Evolutionary conservation across 169 alveolate species (phyloP).

Genomic region (Plasmodium cynomolgi): DNA sequence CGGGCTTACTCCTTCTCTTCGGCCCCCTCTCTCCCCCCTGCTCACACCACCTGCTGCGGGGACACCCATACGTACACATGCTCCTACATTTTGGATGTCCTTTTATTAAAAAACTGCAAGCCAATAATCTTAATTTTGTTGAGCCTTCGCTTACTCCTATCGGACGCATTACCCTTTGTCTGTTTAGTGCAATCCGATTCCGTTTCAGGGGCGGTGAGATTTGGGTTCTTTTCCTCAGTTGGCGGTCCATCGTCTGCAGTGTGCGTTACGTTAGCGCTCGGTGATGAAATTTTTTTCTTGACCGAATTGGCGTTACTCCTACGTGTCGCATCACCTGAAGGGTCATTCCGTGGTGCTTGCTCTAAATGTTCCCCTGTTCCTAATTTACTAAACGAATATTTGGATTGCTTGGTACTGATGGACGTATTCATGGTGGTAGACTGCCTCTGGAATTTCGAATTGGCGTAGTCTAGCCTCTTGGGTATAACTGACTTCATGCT

Average conservation of each 20-base stretch:
- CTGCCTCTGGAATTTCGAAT: constrained; percentile 10
- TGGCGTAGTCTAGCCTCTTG: constrained; percentile 1
- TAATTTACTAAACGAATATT: constrained; percentile 19
- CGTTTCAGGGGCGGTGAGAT: neutral
- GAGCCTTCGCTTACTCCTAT: constrained; percentile 13
- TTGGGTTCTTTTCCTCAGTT: neutral
- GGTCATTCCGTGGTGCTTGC: neutral
- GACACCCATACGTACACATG: neutral
- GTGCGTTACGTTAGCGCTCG: neutral
- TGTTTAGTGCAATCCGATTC: neutral
- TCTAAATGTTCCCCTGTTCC: neutral
- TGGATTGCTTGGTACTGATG: constrained; percentile 7
- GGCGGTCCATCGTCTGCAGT: neutral
- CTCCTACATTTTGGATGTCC: neutral
- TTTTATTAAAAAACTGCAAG: constrained; percentile 33
- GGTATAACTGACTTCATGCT: constrained; percentile 12
- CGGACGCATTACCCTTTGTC: neutral
- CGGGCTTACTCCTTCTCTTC: neutral
- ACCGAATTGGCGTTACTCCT: neutral
- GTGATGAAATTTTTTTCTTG: neutral
- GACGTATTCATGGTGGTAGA: neutral
- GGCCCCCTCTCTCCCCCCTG: neutral
- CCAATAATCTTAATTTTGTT: constrained; percentile 51
- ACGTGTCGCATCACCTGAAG: neutral
- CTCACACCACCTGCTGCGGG: neutral